Base-by-base conservation (phyloP, 192 early-diverging fungal genomes). In the Coemansia sp. region DNA sequence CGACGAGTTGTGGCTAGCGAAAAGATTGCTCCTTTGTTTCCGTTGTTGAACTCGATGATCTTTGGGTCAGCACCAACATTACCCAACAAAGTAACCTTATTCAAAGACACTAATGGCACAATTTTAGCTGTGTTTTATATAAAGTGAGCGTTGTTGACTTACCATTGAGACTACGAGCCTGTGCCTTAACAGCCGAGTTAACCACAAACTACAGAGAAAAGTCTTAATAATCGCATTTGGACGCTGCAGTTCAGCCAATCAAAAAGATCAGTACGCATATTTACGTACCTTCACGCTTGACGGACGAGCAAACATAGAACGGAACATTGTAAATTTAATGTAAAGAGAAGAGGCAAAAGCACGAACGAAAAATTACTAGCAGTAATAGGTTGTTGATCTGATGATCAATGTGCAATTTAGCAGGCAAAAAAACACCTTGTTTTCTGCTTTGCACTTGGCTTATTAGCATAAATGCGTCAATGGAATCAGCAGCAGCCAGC, bases 71-170 rank as follows among this genome's bases (percentile, higher is more conserved):
- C 63, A 15, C 87, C 87, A 16, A 86, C 81, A 48, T 80, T 75
- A 50, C 87, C 87, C 19, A 87, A 53, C 35, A 89, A 68, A 1
- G 72, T 84, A 14, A 81, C 81, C 76, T 86, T 86, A 78, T 89
- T 89, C 42, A 89, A 35, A 15, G 19, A 68, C 19, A 31, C 15
- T 0, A 2, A 53, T 44, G 59, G 9, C 41, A 14, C n/a, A 33
- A 16, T 51, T 57, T 26, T 26, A 12, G 26, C 49, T 14, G 38
- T 21, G 35, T 23, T 9, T 0, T 2, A 11, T 11, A 30, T 5
- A 16, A 49, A 15, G 6, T 49, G 12, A 15, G 28, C 18, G 20
- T 28, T 14, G 12, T 12, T 33, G 12, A 14, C 40, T 42, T 16
- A 18, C 42, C 61, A 65, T 57, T 43, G 23, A 63, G 2, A 18